Base-by-base conservation (phyloP, 75 land plant species). In the Isoetes taiwanensis region DNA sequence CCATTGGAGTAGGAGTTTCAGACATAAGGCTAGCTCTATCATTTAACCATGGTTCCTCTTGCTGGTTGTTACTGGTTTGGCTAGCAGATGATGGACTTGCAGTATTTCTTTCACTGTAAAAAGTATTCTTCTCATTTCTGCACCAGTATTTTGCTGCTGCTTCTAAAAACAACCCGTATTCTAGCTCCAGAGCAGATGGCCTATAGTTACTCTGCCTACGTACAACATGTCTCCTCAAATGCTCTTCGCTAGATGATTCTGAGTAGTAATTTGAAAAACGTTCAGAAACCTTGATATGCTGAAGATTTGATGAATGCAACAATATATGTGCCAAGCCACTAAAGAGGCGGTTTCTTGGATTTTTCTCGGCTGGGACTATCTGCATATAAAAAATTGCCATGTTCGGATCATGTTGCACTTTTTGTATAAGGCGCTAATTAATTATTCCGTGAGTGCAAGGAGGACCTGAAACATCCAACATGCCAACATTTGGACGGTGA, bases 391-490 rank as follows among this genome's bases (percentile, higher is more conserved):
- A 43, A 39, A 2, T 61, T 26, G n/a, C n/a, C n/a, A n/a, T n/a
- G n/a, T n/a, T n/a, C n/a, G n/a, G n/a, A n/a, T n/a, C n/a, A n/a
- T n/a, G n/a, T n/a, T n/a, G n/a, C n/a, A n/a, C n/a, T n/a, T n/a
- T n/a, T n/a, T n/a, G n/a, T n/a, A n/a, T n/a, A n/a, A n/a, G 50
- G 16, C 25, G 16, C 50, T 6, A 16, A 46, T 6, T 46, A 19
- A n/a, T 23, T 5, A 16, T n/a, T 5, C 21, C 16, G 50, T 46
- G 23, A 6, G 23, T 6, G 50, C 21, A 46, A 8, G n/a, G 17
- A 50, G 6, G 12, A 62, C 64, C 64, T 62, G 64, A 50, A 62
- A 42, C 64, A 62, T 62, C 57, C 57, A 62, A 30, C 55, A 62
- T 19, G 42, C 64, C 57, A 62, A 48, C n/a, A 62, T 31, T 29